Percentiles rank a stretch among this genome's conserved stretches.
Evolutionary conservation across 768 basidiomycete genomes (phyloP).

Genomic region (Termitomyces sp.): DNA sequence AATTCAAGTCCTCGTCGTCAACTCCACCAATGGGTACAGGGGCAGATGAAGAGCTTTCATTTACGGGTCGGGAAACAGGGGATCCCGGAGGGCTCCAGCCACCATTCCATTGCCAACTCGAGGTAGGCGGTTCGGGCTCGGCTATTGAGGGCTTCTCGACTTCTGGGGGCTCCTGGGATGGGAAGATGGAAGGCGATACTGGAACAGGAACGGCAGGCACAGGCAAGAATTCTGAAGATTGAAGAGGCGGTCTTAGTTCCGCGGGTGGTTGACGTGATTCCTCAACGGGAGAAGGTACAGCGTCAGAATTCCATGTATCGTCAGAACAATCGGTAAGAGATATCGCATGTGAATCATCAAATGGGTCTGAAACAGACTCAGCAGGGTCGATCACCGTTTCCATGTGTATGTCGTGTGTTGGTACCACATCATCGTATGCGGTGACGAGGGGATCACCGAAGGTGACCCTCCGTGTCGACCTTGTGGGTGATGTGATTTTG

Average conservation of each 20-base stretch:
- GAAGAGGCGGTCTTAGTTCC: not conserved
- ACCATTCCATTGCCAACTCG: conserved; percentile 10
- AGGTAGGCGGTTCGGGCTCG: not conserved
- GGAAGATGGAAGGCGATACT: not conserved
- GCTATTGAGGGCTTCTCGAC: not conserved
- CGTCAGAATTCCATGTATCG: not conserved
- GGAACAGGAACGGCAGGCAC: not conserved
- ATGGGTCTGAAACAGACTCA: conserved; percentile 5
- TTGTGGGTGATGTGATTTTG: not conserved
- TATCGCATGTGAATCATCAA: conserved; percentile 9
- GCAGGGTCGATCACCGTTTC: not conserved
- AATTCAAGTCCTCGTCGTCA: not conserved
- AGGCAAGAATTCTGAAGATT: not conserved
- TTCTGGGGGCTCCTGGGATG: not conserved
- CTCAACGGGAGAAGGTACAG: not conserved
- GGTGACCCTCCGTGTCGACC: not conserved
- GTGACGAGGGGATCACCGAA: not conserved
- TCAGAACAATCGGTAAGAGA: not conserved
- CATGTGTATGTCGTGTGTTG: not conserved
- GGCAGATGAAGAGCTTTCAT: not conserved
- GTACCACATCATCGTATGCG: not conserved
- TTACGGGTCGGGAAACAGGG: not conserved
- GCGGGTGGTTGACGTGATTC: not conserved
- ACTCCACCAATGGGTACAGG: not conserved
- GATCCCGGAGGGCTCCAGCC: conserved; percentile 6